Base-by-base conservation (phyloP, 169 alveolate genomes). In the Babesia bovis region DNA sequence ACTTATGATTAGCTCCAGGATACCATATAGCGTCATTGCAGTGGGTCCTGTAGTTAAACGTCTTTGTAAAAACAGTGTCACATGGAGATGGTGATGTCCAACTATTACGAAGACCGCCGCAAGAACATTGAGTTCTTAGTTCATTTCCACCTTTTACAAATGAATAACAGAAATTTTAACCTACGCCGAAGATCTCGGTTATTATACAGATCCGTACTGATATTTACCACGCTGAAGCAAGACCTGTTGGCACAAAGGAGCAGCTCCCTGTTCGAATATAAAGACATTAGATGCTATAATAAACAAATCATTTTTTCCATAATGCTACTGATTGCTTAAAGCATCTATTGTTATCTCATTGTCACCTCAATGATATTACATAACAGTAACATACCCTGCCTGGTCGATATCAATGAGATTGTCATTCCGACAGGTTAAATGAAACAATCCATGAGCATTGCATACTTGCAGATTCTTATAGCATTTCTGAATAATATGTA, bases 1-100 rank as follows among this genome's bases (percentile, higher is more conserved):
- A 77, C 17, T 49, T 66, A 38, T 57, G 32, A 17, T 41, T 40
- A 32, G 65, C 81, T 2, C 23, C 36, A 35, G 85, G 67, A 60
- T 77, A 67, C 85, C 85, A 77, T 40, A 45, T 30, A 7, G 66
- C n/a, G 15, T 51, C 70, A 17, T 55, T 57, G 51, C 85, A 77
- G 19, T 30, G 36, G 41, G 73, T 21, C 36, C 36, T 77, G 40
- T 77, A 77, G 12, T 33, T 26, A 28, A 77, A 66, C n/a, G 41
- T 23, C 60, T 77, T 77, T 26, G 69, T 38, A 25, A 59, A 26
- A 10, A 67, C 25, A 28, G 52, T 38, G 42, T 71, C 72, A 38
- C 66, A 71, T 1, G 82, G 61, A 3, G 66, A 6, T n/a, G 63
- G 75, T 21, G 71, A 56, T 17, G 72, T 33, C 56, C 50, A 33